Conservation (phyloP, 352 stramenopile species). For the Saprolegnia parasitica region DNA sequence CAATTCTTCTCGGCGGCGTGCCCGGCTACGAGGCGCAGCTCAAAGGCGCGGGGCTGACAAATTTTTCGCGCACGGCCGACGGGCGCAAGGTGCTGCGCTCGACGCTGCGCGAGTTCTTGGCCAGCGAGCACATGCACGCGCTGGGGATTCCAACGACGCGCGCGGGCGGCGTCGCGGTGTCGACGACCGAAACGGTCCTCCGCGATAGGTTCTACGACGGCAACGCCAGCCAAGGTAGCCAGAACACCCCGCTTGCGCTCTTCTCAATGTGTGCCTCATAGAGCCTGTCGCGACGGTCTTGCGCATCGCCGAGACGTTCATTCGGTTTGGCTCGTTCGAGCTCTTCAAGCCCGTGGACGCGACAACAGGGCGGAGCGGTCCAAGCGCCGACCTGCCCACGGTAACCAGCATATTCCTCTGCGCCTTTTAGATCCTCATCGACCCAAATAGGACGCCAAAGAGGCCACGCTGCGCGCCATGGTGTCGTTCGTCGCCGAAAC, state of each 20-base stretch:
- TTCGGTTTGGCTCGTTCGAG: slow-evolving; percentile 95
- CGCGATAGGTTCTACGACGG: slow-evolving; percentile 88
- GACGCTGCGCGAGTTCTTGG: slow-evolving; percentile 96
- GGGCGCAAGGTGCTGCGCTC: slow-evolving; percentile 86
- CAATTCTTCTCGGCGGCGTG: slow-evolving; percentile 86
- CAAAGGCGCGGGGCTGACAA: slow-evolving; percentile 94
- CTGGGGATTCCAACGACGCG: slow-evolving; percentile 93
- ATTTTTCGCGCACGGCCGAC: slow-evolving; percentile 92
- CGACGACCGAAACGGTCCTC: slow-evolving; percentile 58
- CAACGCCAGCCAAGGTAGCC: slow-evolving; percentile 47
- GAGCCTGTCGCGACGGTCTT: slow-evolving; percentile 83
- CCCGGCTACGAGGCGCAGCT: slow-evolving; percentile 93
- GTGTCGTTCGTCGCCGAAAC: slow-evolving; percentile 13
- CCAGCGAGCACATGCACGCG: slow-evolving; percentile 94
- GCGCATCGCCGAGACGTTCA: slow-evolving; percentile 89
- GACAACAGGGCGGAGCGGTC: slow-evolving; percentile 53
- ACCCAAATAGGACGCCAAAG: slow-evolving; percentile 2
- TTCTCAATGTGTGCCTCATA: neutral
- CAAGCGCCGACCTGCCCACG: slow-evolving; percentile 51
- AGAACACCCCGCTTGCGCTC: neutral
- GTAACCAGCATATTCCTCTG: neutral
- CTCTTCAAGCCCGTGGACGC: slow-evolving; percentile 86
- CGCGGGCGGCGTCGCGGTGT: slow-evolving; percentile 68
- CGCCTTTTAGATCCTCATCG: neutral
- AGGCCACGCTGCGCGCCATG: slow-evolving; percentile 10